Conservation (phyloP, 768 basidiomycete species). For the Suillus paluster region DNA sequence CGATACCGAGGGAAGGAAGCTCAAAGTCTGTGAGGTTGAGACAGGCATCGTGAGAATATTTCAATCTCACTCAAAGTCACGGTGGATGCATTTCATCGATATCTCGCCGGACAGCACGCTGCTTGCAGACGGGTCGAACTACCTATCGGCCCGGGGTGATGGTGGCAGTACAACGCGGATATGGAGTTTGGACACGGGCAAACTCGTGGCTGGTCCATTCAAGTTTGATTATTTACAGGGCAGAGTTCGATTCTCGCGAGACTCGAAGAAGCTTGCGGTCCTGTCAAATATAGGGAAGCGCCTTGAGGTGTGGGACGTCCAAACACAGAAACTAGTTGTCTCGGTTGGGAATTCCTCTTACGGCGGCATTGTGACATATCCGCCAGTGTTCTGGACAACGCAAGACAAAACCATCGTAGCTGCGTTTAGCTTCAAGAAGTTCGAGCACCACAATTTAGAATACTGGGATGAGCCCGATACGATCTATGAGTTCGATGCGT, state of each 20-base stretch:
- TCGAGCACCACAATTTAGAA: no score
- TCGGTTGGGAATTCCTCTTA: neutral
- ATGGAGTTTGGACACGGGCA: neutral
- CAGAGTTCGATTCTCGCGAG: constrained; percentile 1
- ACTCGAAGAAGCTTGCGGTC: neutral
- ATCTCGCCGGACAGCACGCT: neutral
- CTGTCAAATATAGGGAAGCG: neutral
- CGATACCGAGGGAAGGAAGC: neutral
- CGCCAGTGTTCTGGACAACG: neutral
- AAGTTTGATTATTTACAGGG: neutral
- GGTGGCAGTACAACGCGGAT: no score
- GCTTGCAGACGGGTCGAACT: neutral
- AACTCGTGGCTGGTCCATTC: neutral
- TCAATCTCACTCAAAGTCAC: neutral
- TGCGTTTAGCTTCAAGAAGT: neutral
- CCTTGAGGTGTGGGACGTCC: neutral
- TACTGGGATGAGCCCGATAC: neutral
- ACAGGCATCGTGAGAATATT: neutral
- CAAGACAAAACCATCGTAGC: neutral
- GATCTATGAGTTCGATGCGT: neutral
- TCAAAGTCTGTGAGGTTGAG: neutral
- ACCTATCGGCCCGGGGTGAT: no score
- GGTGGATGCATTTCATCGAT: neutral
- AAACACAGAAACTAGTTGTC: neutral
- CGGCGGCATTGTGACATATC: neutral